Base-by-base conservation (phyloP, 768 basidiomycete species). In the Rhodotorula kratochvilovae region DNA sequence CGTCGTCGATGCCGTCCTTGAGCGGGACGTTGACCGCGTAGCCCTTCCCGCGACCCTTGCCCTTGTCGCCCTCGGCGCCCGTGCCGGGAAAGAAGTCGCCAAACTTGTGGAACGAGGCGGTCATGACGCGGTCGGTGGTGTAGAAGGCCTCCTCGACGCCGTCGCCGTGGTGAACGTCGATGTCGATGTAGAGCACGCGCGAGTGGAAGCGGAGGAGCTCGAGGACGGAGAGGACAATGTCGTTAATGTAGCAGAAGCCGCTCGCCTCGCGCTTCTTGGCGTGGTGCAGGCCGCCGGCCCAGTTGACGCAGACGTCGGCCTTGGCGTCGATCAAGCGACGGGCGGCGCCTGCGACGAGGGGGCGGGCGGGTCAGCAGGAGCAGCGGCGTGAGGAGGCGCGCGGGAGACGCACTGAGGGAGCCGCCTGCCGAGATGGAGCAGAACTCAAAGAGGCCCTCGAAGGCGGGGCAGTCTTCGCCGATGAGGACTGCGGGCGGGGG, bases 131-230 rank as follows among this genome's bases (percentile, higher is more conserved):
- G 80, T 98, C 91, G 7, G 92, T 95, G 46, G 91, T 94, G 80
- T 96, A 97, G 83, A 98, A 97, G 5, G 95, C 96, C 79, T 98
- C 96, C 77, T 99, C 96, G 45, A 98, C 96, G 23, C 95, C 95
- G 79, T 98, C 96, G 27, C 96, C 95, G 80, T 99, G 96, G 79
- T 98, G 96, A 61, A 92, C 92, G 81, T 98, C 96, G 69, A 98
- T 93, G 81, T 99, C 95, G 80, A 99, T 89, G 79, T 99, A 98
- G 42, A 99, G 83, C 25, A 99, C 95, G 63, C 96, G 88, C 5
- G 90, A 77, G 68, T 84, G 83, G 67, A 79, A 79, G 75, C 93
- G 86, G n/a, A 95, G 83, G 15, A 99, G 87, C 80, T 96, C 95
- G 59, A 99, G 85, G 50, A 96, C 95, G 55, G 88, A 89, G 35